phyloP scores from a whole-genome alignment of 345 rosid species.

The Hevea brasiliensis region DNA sequence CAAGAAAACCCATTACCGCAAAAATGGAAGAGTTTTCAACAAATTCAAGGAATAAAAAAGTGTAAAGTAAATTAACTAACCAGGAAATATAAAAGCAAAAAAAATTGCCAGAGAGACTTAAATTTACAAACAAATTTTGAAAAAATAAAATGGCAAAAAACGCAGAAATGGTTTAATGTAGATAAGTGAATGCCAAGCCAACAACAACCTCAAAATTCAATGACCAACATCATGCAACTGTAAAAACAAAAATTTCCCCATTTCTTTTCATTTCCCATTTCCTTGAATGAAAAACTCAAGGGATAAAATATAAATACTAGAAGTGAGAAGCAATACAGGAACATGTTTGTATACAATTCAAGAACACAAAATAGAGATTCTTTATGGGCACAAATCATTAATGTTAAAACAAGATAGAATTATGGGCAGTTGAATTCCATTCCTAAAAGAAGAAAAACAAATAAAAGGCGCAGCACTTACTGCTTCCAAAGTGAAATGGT shows the following conservation, averaged over 20 bases:
- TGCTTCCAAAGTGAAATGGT: not conserved
- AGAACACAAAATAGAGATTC: constrained; percentile 12
- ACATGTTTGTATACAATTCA: not conserved
- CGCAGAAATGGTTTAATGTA: not conserved
- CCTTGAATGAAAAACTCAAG: constrained; percentile 10
- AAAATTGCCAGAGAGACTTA: not conserved
- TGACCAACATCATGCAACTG: not conserved
- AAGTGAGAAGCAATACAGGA: not conserved
- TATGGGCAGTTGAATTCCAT: not conserved
- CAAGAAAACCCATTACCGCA: not conserved
- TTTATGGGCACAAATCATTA: not conserved
- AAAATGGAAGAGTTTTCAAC: no score
- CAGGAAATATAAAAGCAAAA: constrained; percentile 1
- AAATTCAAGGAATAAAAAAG: not conserved
- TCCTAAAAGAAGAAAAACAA: not conserved
- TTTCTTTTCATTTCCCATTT: not conserved
- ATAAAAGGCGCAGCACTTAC: constrained; percentile 10
- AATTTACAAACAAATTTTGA: not conserved
- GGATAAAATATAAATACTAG: constrained; percentile 10
- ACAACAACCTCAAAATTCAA: not conserved
- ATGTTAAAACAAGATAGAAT: not conserved
- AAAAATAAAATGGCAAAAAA: not conserved
- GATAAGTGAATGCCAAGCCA: not conserved
- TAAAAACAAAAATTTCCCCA: not conserved
- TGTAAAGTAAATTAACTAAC: not conserved